phyloP scores from a whole-genome alignment of 2,329 filamentous ascomycete genomes.

The Fonsecaea nubica region DNA sequence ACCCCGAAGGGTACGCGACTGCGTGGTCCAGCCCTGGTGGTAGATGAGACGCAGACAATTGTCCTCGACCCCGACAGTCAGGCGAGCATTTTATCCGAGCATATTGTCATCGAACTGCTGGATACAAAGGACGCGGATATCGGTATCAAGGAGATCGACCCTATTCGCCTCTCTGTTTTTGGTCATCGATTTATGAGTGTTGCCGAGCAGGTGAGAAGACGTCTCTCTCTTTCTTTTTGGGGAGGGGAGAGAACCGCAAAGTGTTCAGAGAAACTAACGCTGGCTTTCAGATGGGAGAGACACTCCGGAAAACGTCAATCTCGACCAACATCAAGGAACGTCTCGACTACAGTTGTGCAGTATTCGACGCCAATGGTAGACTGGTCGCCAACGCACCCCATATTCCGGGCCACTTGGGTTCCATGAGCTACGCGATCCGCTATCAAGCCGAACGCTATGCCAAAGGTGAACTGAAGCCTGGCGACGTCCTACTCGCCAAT shows the following conservation, averaged over 20 bases:
- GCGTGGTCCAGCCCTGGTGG: conserved; percentile 42
- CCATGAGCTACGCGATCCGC: conserved; percentile 82
- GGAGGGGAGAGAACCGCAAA: not conserved
- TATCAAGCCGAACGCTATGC: conserved; percentile 74
- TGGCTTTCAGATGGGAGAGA: conserved; percentile 72
- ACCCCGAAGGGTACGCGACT: conserved; percentile 46
- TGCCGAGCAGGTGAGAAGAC: conserved; percentile 59
- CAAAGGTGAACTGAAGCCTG: conserved; percentile 71
- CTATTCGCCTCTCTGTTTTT: conserved; percentile 79
- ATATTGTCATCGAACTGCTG: conserved; percentile 60
- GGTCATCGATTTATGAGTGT: conserved; percentile 85
- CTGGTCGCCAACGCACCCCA: conserved; percentile 74
- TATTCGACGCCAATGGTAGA: conserved; percentile 77
- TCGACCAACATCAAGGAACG: conserved; percentile 81
- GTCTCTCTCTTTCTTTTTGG: not conserved
- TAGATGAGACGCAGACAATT: conserved; percentile 56
- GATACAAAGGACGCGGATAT: conserved; percentile 61
- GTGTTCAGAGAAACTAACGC: not conserved
- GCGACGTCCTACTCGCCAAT: conserved; percentile 79
- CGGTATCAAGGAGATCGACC: conserved; percentile 64
- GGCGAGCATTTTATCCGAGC: conserved; percentile 47
- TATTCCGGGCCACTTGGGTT: conserved; percentile 79
- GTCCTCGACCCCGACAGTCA: conserved; percentile 49
- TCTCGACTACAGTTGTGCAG: conserved; percentile 80
- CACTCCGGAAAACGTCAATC: conserved; percentile 79